A percentile compares a stretch with the other conserved stretches of the same genome.
Evolutionary conservation across 1,284 basidiomycete species (phyloP).

Genomic region (Phenoliferia sp.): DNA sequence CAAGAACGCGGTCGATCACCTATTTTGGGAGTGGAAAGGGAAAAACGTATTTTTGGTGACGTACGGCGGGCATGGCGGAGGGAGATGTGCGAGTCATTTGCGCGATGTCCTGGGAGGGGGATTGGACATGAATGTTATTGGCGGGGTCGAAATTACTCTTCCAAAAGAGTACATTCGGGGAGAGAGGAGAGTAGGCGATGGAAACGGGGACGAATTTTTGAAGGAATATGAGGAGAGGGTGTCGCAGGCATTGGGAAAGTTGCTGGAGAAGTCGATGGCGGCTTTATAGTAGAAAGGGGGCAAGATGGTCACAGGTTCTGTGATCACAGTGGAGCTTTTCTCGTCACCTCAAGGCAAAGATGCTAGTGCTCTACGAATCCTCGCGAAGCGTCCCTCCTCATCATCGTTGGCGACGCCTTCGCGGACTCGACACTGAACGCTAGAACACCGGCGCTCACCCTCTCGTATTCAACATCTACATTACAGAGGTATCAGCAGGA

Average conservation of each 20-base stretch:
- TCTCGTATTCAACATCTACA: too few relatives aligned
- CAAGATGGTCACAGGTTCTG: too few relatives aligned
- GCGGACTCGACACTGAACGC: too few relatives aligned
- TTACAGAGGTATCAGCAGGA: too few relatives aligned
- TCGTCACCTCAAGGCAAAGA: too few relatives aligned
- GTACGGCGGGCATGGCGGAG: constrained; percentile 33
- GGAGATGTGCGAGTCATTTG: constrained; percentile 16
- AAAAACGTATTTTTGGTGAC: constrained; percentile 30
- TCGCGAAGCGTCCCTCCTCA: too few relatives aligned
- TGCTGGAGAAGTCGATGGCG: neutral
- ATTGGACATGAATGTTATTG: constrained; percentile 26
- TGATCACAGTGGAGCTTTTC: too few relatives aligned
- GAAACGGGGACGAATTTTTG: neutral
- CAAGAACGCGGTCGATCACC: constrained; percentile 37
- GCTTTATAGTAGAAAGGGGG: too few relatives aligned
- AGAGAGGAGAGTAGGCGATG: neutral
- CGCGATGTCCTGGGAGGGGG: constrained; percentile 19
- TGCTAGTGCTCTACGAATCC: too few relatives aligned
- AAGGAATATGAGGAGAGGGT: constrained; percentile 2
- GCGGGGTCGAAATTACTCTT: constrained; percentile 25
- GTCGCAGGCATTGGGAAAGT: neutral
- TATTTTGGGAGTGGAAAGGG: constrained; percentile 36
- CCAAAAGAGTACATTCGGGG: constrained; percentile 27
- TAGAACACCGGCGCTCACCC: too few relatives aligned
- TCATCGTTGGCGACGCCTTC: too few relatives aligned